Evolutionary conservation across 139 green algal species (phyloP).

Genomic region (Diplosphaera chodatii): DNA sequence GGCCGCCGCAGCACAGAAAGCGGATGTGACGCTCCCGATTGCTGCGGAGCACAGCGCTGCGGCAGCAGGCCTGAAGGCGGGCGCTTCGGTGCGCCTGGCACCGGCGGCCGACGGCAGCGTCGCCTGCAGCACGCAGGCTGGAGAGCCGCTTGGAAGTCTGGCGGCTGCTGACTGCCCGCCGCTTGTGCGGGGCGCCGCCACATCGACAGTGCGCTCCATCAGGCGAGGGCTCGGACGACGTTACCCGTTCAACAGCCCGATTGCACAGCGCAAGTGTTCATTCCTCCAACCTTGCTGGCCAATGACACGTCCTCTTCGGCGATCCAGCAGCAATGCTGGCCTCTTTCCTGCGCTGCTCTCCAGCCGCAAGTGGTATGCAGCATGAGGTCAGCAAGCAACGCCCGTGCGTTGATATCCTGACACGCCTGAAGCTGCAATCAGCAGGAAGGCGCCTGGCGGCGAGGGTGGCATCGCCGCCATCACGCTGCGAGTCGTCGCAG

Average conservation of each 20-base stretch:
- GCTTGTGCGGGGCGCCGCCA: background rate
- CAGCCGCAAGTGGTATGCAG: too few species aligned
- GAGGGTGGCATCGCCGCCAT: background rate
- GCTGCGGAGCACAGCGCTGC: background rate
- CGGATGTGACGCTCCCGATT: background rate
- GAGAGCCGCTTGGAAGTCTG: background rate
- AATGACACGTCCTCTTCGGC: too few species aligned
- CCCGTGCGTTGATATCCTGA: too few species aligned
- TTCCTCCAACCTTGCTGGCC: too few species aligned
- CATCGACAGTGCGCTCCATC: background rate
- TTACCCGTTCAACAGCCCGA: background rate
- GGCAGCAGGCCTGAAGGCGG: background rate
- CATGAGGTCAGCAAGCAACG: too few species aligned
- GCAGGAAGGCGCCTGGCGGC: background rate
- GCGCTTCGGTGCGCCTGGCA: background rate
- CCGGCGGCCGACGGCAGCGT: background rate
- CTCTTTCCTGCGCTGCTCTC: too few species aligned
- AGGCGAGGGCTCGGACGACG: background rate
- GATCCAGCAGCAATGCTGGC: too few species aligned
- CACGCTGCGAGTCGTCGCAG: background rate
- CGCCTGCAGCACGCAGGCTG: background rate
- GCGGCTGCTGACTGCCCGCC: background rate
- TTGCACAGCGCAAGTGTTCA: too few species aligned
- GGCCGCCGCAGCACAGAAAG: background rate
- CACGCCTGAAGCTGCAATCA: too few species aligned